These are phyloP conservation scores for Metschnikowia proteae DNA, from an alignment of 805 yeast species.

Conservation along the genomic window DNA sequence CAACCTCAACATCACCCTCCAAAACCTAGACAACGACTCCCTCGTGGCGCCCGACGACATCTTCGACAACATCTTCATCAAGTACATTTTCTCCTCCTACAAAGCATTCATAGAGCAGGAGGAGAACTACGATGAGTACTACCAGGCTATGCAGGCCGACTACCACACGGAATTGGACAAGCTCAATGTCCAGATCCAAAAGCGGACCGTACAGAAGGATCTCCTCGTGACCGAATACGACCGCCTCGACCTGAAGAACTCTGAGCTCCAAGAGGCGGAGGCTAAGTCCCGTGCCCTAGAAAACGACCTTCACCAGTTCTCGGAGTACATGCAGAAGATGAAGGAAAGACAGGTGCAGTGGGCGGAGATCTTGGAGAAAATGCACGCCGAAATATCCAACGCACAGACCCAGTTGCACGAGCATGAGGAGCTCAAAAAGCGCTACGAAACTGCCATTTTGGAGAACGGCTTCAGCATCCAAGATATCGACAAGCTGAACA, in stretches of 20 bases:
- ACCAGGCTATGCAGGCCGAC: conserved; percentile 52
- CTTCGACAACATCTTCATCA: conserved; percentile 49
- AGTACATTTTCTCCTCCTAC: conserved; percentile 65
- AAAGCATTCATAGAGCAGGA: conserved; percentile 59
- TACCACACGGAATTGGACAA: conserved; percentile 50
- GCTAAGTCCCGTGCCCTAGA: conserved; percentile 57
- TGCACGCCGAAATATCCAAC: conserved; percentile 49
- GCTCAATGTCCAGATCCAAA: conserved; percentile 44
- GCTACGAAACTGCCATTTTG: conserved; percentile 40
- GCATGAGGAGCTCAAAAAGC: conserved; percentile 39
- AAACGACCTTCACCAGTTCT: conserved; percentile 65
- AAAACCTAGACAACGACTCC: conserved; percentile 26
- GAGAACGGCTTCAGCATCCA: conserved; percentile 58
- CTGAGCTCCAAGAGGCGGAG: conserved; percentile 47
- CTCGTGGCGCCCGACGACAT: conserved; percentile 39
- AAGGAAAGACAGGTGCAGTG: conserved; percentile 62
- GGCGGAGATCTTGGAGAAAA: conserved; percentile 54
- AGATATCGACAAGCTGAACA: conserved; percentile 59
- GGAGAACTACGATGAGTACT: conserved; percentile 56
- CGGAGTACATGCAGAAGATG: conserved; percentile 67
- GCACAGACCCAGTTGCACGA: conserved; percentile 41
- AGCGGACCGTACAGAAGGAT: conserved; percentile 39
- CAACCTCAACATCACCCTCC: conserved; percentile 42
- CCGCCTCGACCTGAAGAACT: conserved; percentile 42
- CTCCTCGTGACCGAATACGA: conserved; percentile 38